A percentile compares a stretch with the other conserved stretches of the same genome.
Evolutionary conservation across 1,284 basidiomycete genomes (phyloP).

Genomic region (Apiotrichum gamsii): DNA sequence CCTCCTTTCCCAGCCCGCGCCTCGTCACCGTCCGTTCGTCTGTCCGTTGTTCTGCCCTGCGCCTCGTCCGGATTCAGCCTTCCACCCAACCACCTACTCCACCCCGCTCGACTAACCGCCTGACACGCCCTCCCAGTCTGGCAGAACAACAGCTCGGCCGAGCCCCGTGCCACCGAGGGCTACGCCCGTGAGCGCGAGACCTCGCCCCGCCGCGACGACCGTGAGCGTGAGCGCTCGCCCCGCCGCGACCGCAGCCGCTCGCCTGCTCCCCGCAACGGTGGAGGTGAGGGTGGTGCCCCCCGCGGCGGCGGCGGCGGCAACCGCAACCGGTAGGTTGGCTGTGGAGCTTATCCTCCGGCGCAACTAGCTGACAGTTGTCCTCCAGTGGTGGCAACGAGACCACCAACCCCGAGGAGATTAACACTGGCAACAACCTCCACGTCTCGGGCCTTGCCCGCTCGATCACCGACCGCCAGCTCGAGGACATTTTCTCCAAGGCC

Average conservation of each 20-base stretch:
- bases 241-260: constrained; percentile 28
- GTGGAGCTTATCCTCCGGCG: too few species aligned
- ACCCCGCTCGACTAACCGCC: constrained; percentile 3
- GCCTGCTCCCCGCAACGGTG: constrained; percentile 30
- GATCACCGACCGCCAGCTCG: constrained; percentile 79
- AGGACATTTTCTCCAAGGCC: constrained; percentile 78
- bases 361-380: too few species aligned
- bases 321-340: constrained; percentile 19
- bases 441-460: constrained; percentile 76
- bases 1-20: too few species aligned
- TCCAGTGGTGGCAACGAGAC: not conserved
- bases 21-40: too few species aligned
- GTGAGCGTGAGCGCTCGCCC: constrained; percentile 12
- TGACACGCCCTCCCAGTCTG: constrained; percentile 34
- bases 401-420: constrained; percentile 35
- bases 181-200: constrained; percentile 9
- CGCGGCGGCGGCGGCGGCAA: constrained; percentile 6
- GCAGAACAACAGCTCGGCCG: constrained; percentile 26
- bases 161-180: constrained; percentile 10
- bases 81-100: constrained; percentile 5
- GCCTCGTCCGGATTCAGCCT: not conserved
- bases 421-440: constrained; percentile 95
- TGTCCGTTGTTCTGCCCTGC: not conserved
- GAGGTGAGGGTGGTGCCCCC: constrained; percentile 10
- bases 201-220: constrained; percentile 26